phyloP scores from a whole-genome alignment of 768 basidiomycete genomes.

The Calocybe cyanea region DNA sequence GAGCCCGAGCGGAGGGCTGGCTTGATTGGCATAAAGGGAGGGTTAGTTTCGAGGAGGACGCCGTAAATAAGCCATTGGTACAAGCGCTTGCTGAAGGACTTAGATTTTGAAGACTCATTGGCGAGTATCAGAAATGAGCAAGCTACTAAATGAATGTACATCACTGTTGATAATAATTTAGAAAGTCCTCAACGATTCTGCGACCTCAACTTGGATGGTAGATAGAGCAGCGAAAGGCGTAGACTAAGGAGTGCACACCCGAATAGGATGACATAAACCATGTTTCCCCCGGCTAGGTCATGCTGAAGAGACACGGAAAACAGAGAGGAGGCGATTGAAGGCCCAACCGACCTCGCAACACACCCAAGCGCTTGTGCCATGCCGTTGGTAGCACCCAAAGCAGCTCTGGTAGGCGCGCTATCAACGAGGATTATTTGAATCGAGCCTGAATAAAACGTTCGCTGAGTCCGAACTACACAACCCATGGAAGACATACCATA shows the following conservation, averaged over 20 bases:
- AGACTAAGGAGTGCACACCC: slow-evolving; percentile 15
- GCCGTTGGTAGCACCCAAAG: slow-evolving; percentile 53
- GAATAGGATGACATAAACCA: slow-evolving; percentile 28
- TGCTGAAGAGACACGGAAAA: slow-evolving; percentile 35
- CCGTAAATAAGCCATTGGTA: slow-evolving; percentile 12
- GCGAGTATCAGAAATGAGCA: too few relatives aligned
- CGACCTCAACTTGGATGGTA: slow-evolving; percentile 12
- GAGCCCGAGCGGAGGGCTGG: slow-evolving; percentile 18
- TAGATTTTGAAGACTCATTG: too few relatives aligned
- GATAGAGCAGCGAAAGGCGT: slow-evolving; percentile 8
- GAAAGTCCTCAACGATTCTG: background rate
- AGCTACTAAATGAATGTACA: too few relatives aligned
- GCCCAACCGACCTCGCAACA: slow-evolving; percentile 38
- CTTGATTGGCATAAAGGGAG: slow-evolving; percentile 19
- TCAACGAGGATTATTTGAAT: slow-evolving; percentile 44
- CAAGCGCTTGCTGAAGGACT: slow-evolving; percentile 13
- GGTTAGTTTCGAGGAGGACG: slow-evolving; percentile 18
- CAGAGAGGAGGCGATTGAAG: slow-evolving; percentile 37
- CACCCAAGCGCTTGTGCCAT: slow-evolving; percentile 52
- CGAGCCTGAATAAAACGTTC: slow-evolving; percentile 32
- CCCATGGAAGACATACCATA: slow-evolving; percentile 26
- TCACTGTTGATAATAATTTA: too few relatives aligned
- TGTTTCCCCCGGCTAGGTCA: slow-evolving; percentile 33
- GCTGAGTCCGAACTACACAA: background rate
- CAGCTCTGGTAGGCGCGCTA: slow-evolving; percentile 34